Base-by-base conservation (phyloP, 345 rosid species). In the Streptanthus diversifolius region DNA sequence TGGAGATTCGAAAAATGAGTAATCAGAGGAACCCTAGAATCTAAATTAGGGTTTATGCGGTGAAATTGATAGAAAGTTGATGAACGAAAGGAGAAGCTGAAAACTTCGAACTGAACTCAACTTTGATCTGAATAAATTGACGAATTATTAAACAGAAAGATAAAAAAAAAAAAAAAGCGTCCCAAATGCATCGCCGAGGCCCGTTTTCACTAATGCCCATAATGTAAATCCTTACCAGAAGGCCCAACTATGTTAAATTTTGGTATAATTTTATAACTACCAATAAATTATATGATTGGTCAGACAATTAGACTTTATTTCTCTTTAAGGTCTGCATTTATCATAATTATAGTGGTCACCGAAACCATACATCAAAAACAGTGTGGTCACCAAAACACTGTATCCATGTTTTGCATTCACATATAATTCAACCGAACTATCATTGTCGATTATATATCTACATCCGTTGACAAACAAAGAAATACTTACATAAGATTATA, bases 351-450 rank as follows among this genome's bases (percentile, higher is more conserved):
- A 1, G 37, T 47, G 60, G 68, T 60, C 15, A 37, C 32, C 32
- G 35, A 36, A 71, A n/a, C 40, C 32, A 49, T 60, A 60, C 36
- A 58, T n/a, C n/a, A 70, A 70, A 54, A 43, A 43, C 2, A 43
- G 17, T n/a, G 64, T 69, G 73, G 56, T 44, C 57, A 70, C 47
- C 56, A 10, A 57, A 71, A 32, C 30, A 61, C 49, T 70, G 36
- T 27, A 21, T 45, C 19, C 21, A 33, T 35, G 48, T 70, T 15
- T 70, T 33, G 25, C 47, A 18, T 43, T 41, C 43, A 19, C 63
- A 55, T 66, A 9, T 3, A 24, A 35, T 24, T 68, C 53, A 7
- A 47, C 33, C 44, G 21, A 65, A 65, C 43, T 48, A 65, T 47
- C 54, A 44, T 44, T 55, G 61, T 55, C 61, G 14, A 55, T 55